A percentile compares a stretch with the other conserved stretches of the same genome.
These are phyloP conservation scores for Pseudocohnilembus persalinus DNA, from an alignment of 169 alveolate genomes.

Conservation along the genomic window DNA sequence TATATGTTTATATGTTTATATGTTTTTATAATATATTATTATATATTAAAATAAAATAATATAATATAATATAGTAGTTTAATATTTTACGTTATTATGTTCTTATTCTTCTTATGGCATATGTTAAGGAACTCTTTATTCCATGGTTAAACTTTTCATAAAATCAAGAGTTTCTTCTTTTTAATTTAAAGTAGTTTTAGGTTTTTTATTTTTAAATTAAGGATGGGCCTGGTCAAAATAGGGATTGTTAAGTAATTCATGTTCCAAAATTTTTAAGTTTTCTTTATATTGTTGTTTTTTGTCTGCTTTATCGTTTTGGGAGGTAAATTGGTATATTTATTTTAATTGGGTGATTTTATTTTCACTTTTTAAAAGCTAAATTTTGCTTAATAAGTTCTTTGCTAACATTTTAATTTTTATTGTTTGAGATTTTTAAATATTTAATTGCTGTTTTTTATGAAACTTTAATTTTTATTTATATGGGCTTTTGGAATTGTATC, in stretches of 20 bases:
- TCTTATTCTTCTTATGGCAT: slow-evolving; percentile 23
- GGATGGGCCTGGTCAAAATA: slow-evolving; percentile 44
- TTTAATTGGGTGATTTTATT: no score
- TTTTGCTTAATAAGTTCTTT: no score
- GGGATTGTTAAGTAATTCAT: slow-evolving; percentile 46
- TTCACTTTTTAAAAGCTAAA: no score
- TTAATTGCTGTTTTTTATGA: no score
- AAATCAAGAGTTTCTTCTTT: slow-evolving; percentile 32
- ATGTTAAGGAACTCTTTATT: slow-evolving; percentile 12
- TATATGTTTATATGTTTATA: no score
- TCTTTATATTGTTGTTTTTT: slow-evolving; percentile 1
- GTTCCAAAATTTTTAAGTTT: slow-evolving; percentile 16
- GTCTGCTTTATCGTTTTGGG: no score
- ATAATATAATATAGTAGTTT: background rate
- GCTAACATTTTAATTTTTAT: no score
- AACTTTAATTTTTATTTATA: no score
- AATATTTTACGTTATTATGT: slow-evolving; percentile 24
- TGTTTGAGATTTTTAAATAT: no score
- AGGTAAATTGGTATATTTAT: no score
- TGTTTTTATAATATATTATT: no score
- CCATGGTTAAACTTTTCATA: slow-evolving; percentile 23
- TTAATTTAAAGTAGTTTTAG: slow-evolving; percentile 36
- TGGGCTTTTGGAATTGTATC: no score
- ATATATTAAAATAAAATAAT: background rate
- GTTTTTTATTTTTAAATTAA: slow-evolving; percentile 28